Evolutionary conservation across 495 filamentous ascomycete genomes (phyloP), one percentile per base, ranked within the genome.

Genomic region (Thermochaetoides thermophila): DNA sequence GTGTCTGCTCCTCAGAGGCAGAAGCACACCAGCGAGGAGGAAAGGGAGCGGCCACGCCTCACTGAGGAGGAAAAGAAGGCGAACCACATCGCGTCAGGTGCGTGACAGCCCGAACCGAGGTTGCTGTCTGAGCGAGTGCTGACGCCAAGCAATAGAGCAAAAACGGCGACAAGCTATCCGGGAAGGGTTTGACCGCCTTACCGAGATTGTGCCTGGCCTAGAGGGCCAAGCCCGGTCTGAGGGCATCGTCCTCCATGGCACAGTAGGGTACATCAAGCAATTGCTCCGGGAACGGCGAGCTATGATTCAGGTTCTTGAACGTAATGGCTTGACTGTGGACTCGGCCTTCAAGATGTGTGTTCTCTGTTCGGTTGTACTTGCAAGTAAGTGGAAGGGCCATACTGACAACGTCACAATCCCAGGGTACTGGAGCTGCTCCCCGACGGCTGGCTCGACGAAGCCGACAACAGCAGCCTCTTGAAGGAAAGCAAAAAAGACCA

Each of bases 51-150:
- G 43, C 79, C 80, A n/a, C 74, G 83, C 13, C 63, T 92, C 35
- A 84, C 78, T 3, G 81, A 86, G 34, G 70, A 79, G 38, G 78
- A 92, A 52, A 92, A 89, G 64, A 91, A 89, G 57, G 73, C 73
- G 39, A 94, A 93, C 44, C 85, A 93, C 49, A 89, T 92, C 43
- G 73, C 72, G 7, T 85, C 80, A 1, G 66, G 66, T 69, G 44
- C 22, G 43, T n/a, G n/a, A n/a, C n/a, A n/a, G n/a, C n/a, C n/a
- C n/a, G n/a, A n/a, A n/a, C n/a, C n/a, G n/a, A n/a, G n/a, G 15
- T 31, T 26, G 27, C 32, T 10, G 8, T 25, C 18, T 30, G 15
- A 29, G 2, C 25, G 6, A 7, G 9, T 31, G n/a, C 16, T 20
- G 18, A 24, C 2, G 15, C 19, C 14, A 17, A 5, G 6, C 7